phyloP scores from a whole-genome alignment of 1,284 basidiomycete genomes.

The Paramarasmius palmivorus region DNA sequence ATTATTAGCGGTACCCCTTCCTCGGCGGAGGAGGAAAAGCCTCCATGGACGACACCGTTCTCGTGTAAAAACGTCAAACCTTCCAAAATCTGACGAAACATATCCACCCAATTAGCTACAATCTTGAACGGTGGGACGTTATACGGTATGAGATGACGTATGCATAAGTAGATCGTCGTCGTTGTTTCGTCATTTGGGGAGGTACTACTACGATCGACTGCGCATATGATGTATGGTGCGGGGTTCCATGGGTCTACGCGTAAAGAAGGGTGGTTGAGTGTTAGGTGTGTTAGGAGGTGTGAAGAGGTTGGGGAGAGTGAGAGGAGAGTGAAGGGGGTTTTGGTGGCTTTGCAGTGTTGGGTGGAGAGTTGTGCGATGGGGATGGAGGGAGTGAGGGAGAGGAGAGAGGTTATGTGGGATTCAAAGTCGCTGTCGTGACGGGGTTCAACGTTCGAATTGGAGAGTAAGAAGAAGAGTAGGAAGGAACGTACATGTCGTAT shows the following conservation, averaged over 20 bases:
- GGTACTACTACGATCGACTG: constrained; percentile 42
- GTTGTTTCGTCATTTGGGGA: constrained; percentile 26
- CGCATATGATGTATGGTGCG: constrained; percentile 42
- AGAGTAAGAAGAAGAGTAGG: background rate
- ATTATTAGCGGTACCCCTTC: constrained; percentile 29
- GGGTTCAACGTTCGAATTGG: background rate
- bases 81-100: constrained; percentile 50
- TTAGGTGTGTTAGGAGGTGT: constrained; percentile 40
- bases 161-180: constrained; percentile 33
- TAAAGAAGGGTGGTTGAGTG: constrained; percentile 40
- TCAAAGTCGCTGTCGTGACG: constrained; percentile 16
- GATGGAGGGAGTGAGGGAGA: background rate
- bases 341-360: background rate
- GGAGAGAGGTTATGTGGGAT: constrained; percentile 10
- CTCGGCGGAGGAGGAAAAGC: constrained; percentile 5
- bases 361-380: constrained; percentile 1
- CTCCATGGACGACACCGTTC: constrained; percentile 35
- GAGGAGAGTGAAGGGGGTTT: constrained; percentile 8
- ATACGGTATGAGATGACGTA: constrained; percentile 44
- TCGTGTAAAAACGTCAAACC: constrained; percentile 54
- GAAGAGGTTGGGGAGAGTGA: constrained; percentile 22
- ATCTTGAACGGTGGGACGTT: constrained; percentile 42
- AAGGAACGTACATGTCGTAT: constrained; percentile 12
- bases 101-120: constrained; percentile 48
- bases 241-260: constrained; percentile 56